A percentile compares a stretch with the other conserved stretches of the same genome.
These are phyloP conservation scores for Podaxis pistillaris DNA, from an alignment of 768 basidiomycete species.

Conservation along the genomic window DNA sequence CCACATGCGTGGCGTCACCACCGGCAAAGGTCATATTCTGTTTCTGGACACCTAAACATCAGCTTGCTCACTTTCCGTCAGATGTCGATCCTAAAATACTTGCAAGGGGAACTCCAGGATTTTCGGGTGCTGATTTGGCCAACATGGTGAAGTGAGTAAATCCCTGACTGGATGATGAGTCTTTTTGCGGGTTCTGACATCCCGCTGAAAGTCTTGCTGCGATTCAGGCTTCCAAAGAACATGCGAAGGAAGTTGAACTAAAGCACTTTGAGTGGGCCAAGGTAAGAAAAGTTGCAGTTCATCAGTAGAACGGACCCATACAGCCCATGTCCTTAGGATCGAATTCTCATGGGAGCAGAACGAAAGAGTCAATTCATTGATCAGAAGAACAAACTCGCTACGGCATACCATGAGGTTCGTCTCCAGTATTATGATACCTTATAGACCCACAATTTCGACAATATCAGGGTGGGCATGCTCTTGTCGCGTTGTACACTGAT, in stretches of 20 bases:
- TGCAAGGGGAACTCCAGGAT: slow-evolving; percentile 92
- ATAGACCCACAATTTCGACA: slow-evolving; percentile 12
- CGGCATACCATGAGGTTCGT: slow-evolving; percentile 92
- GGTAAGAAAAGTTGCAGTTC: slow-evolving; percentile 35
- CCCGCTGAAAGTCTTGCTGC: slow-evolving; percentile 68
- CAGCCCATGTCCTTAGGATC: slow-evolving; percentile 50
- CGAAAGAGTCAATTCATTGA: slow-evolving; percentile 88
- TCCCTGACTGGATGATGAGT: slow-evolving; percentile 4
- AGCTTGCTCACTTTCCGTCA: slow-evolving; percentile 23
- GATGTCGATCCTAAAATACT: slow-evolving; percentile 86
- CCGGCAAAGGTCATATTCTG: slow-evolving; percentile 45
- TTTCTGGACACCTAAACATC: slow-evolving; percentile 10
- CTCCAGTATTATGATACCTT: slow-evolving; percentile 4
- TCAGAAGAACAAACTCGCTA: slow-evolving; percentile 81
- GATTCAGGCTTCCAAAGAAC: slow-evolving; percentile 89
- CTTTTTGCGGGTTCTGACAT: slow-evolving; percentile 11
- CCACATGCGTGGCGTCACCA: slow-evolving; percentile 81
- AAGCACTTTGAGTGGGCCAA: slow-evolving; percentile 99
- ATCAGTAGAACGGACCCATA: background rate
- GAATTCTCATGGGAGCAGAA: slow-evolving; percentile 96
- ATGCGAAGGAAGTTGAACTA: slow-evolving; percentile 63
- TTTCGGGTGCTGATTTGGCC: slow-evolving; percentile 95
- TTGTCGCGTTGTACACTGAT: slow-evolving; percentile 92
- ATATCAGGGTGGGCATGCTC: slow-evolving; percentile 81
- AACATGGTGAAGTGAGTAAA: slow-evolving; percentile 88